Evolutionary conservation across 2,329 filamentous ascomycete species (phyloP), one percentile per base, ranked within the genome.

Genomic region (Fonsecaea nubica): DNA sequence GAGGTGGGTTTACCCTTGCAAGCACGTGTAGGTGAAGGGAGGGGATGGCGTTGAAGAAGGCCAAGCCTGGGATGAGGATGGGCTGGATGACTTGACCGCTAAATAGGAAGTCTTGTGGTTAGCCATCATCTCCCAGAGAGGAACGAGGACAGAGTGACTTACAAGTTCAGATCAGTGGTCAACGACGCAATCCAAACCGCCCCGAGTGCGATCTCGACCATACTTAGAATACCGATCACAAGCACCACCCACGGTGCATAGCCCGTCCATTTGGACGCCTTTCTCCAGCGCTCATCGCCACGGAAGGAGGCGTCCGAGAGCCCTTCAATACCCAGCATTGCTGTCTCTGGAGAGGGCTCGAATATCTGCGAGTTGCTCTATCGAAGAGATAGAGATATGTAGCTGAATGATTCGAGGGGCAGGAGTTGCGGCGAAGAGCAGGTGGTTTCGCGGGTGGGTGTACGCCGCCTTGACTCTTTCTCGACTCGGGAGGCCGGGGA

Each of bases 11-110:
- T 36, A 61, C 59, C 8, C 70, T 68, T 5, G 70, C 71, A 36
- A 73, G 64, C 4, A 72, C 66, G 53, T 72, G 70, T 30, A 73
- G 52, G 54, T 73, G 71, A 15, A 70, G 64, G 8, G 64, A 68
- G 1, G 71, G 70, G 35, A 73, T 69, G 13, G 71, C 65, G 58
- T 73, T 73, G 68, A 73, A 73, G 62, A 73, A 72, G 30, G 66
- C 65, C 13, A 72, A 32, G 5, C 68, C 70, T 12, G 71, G 70
- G 21, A 72, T 64, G 63, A 72, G 68, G 12, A 73, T 63, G 8
- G 71, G 69, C 40, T 73, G 71, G 50, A 73, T 71, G 48, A 73
- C 67, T 55, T 69, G 66, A 12, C 64, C 62, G 56, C 62, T 70
- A 36, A 25, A 3, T 3, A 25, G 45, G 40, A 36, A 4, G 15